These are phyloP conservation scores for Sistotremastrum suecicum DNA, from an alignment of 768 basidiomycete species.

Conservation along the genomic window DNA sequence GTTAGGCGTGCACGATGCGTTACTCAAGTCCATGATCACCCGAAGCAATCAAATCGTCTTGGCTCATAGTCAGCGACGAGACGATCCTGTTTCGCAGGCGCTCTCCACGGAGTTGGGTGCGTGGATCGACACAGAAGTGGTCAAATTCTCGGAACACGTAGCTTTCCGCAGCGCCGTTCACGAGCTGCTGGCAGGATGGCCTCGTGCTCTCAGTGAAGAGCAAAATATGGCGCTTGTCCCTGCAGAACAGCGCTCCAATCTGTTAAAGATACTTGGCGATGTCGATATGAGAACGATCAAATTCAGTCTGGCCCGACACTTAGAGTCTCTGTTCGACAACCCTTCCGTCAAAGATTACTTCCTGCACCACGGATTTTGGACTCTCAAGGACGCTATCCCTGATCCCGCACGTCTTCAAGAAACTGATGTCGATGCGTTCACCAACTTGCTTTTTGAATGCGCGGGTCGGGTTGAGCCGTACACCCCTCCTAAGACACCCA, in stretches of 20 bases:
- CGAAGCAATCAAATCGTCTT: too few relatives aligned
- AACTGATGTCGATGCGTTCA: conserved; percentile 62
- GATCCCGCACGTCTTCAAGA: conserved; percentile 34
- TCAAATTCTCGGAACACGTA: conserved; percentile 24
- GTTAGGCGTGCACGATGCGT: too few relatives aligned
- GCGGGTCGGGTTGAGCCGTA: conserved; percentile 36
- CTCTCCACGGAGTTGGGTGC: conserved; percentile 34
- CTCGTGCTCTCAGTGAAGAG: conserved; percentile 38
- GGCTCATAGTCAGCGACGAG: conserved; percentile 14
- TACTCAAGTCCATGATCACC: too few relatives aligned
- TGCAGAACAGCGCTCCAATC: conserved; percentile 29
- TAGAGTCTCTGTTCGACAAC: conserved; percentile 31
- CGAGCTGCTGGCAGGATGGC: conserved; percentile 63
- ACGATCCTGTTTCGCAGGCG: conserved; percentile 15
- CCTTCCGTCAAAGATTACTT: conserved; percentile 33
- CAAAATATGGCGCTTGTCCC: conserved; percentile 28
- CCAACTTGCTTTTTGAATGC: conserved; percentile 42
- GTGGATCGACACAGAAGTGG: conserved; percentile 51
- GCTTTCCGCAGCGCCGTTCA: conserved; percentile 28
- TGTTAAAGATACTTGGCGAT: conserved; percentile 45
- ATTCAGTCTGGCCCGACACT: conserved; percentile 56
- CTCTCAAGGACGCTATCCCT: conserved; percentile 67
- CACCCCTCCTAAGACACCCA: background rate
- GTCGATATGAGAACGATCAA: conserved; percentile 54
- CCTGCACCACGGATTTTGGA: conserved; percentile 61